Percentiles rank a stretch among this genome's conserved stretches.
Conservation (phyloP, 495 filamentous ascomycete genomes). For the Aspergillus olivimuriae region DNA sequence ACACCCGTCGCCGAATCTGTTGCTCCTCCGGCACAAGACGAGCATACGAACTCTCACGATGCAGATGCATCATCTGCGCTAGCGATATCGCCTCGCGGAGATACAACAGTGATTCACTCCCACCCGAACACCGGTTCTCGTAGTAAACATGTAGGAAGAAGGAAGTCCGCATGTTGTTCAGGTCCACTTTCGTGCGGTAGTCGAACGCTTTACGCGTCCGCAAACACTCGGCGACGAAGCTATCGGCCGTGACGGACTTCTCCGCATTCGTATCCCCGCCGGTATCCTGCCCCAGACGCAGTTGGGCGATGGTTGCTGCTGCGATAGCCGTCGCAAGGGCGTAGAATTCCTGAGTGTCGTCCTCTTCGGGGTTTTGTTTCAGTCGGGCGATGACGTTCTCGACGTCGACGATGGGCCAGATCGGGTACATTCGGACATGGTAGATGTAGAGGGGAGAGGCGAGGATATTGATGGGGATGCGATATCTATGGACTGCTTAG, state of each 20-base stretch:
- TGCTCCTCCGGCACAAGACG: conserved; percentile 19
- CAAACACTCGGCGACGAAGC: conserved; percentile 11
- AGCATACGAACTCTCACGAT: conserved; percentile 30
- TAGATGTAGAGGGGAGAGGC: conserved; percentile 27
- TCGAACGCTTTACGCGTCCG: conserved; percentile 5
- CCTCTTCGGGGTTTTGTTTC: conserved; percentile 16
- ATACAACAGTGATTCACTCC: conserved; percentile 32
- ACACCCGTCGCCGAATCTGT: conserved; percentile 33
- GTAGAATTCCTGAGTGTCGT: conserved; percentile 29
- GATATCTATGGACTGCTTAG: conserved; percentile 7
- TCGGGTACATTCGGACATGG: conserved; percentile 38
- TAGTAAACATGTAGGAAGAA: conserved; percentile 44
- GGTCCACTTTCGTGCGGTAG: conserved; percentile 12
- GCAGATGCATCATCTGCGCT: conserved; percentile 39
- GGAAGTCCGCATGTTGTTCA: conserved; percentile 26
- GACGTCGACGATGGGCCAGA: conserved; percentile 44
- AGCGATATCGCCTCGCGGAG: conserved; percentile 40
- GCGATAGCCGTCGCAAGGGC: conserved; percentile 36
- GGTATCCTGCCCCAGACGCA: conserved; percentile 25
- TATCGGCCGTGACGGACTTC: conserved; percentile 20
- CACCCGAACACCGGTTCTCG: conserved; percentile 36
- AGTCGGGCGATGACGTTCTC: conserved; percentile 31
- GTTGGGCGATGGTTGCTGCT: conserved; percentile 40
- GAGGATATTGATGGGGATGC: conserved; percentile 19
- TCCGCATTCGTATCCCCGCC: conserved; percentile 12